These are phyloP conservation scores for Isatis tinctoria DNA, from an alignment of 345 rosid genomes.

Conservation along the genomic window DNA sequence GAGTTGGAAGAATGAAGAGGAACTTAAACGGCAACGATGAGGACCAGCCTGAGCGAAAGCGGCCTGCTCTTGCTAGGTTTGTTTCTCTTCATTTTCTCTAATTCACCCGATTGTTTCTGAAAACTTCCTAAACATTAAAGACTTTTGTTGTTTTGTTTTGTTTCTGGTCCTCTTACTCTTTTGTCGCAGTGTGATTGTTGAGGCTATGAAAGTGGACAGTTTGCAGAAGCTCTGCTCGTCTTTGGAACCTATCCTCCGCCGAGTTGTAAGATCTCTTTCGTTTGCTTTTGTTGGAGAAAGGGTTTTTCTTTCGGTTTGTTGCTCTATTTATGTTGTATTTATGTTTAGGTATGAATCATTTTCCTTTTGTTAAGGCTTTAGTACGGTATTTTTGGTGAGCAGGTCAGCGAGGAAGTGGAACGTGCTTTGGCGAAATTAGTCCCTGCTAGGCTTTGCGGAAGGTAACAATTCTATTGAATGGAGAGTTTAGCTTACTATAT, in stretches of 20 bases:
- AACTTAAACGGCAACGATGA: slow-evolving; percentile 44
- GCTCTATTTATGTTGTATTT: not conserved
- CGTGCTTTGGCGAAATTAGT: slow-evolving; percentile 86
- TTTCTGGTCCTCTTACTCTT: not conserved
- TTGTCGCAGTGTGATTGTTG: slow-evolving; percentile 72
- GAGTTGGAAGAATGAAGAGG: slow-evolving; percentile 37
- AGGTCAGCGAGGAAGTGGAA: slow-evolving; percentile 98
- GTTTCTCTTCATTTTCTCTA: not conserved
- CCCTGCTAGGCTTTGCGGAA: slow-evolving; percentile 56
- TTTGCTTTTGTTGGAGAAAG: not conserved
- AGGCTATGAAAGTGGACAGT: slow-evolving; percentile 91
- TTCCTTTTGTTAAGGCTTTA: not conserved
- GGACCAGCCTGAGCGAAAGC: slow-evolving; percentile 51
- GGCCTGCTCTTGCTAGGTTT: slow-evolving; percentile 69
- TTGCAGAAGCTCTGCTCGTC: slow-evolving; percentile 92
- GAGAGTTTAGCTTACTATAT: not conserved
- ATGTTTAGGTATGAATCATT: not conserved
- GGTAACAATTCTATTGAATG: slow-evolving; percentile 35
- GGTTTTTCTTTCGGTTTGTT: not conserved
- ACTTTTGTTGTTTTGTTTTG: no score
- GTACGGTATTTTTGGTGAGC: slow-evolving; percentile 6
- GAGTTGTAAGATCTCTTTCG: slow-evolving; percentile 60
- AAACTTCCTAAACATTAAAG: not conserved
- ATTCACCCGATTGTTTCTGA: not conserved
- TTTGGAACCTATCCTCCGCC: slow-evolving; percentile 85